Evolutionary conservation across 768 basidiomycete genomes (phyloP).

Genomic region (Boletus eberwhitei): DNA sequence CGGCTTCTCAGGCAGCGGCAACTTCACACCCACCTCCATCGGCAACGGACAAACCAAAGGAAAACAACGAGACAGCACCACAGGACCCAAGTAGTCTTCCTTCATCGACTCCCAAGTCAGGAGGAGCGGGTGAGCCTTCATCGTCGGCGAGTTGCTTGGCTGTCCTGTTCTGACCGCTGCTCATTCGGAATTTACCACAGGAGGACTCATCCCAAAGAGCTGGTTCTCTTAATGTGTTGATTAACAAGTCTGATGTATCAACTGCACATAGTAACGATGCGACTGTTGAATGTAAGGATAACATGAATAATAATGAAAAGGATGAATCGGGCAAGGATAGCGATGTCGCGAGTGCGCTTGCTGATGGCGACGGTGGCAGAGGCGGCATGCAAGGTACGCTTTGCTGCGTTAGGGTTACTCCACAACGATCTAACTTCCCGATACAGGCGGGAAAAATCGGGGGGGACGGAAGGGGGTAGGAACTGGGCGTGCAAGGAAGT

Average conservation of each 20-base stretch:
- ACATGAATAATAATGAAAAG: slow-evolving; percentile 24
- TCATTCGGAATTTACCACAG: slow-evolving; percentile 27
- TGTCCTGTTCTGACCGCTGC: slow-evolving; percentile 26
- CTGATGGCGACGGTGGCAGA: slow-evolving; percentile 21
- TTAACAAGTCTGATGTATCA: slow-evolving; percentile 28
- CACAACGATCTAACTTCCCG: slow-evolving; percentile 8
- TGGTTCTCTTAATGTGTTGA: slow-evolving; percentile 13
- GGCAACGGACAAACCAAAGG: slow-evolving; percentile 8
- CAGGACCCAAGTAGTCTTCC: neutral
- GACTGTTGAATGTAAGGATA: slow-evolving; percentile 19
- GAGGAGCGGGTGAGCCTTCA: slow-evolving; percentile 33
- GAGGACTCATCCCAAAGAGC: neutral
- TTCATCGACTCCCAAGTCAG: neutral
- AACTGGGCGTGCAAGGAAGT: neutral
- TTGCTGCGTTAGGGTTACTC: neutral
- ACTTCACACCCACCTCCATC: neutral
- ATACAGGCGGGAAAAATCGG: neutral
- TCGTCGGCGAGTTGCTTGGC: slow-evolving; percentile 26
- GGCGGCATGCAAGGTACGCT: slow-evolving; percentile 14
- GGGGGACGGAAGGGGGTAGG: neutral
- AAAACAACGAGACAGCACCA: neutral
- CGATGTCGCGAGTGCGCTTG: slow-evolving; percentile 9
- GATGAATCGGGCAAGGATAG: slow-evolving; percentile 27
- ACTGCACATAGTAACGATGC: slow-evolving; percentile 25
- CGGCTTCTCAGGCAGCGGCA: neutral